phyloP scores from a whole-genome alignment of 768 basidiomycete species.

The Baorangia bicolor region DNA sequence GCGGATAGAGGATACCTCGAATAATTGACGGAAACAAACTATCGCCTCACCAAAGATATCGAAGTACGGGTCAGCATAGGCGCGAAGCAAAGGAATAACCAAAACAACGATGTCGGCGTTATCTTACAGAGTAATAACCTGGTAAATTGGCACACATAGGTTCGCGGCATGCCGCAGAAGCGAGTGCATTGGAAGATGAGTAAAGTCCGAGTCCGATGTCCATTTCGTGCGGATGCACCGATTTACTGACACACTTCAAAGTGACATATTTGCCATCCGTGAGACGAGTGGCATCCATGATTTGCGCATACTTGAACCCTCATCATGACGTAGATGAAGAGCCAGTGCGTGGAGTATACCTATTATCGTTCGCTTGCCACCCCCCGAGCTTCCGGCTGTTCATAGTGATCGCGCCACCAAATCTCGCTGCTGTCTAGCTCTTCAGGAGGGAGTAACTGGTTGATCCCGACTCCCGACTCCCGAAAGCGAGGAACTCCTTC shows the following conservation, averaged over 20 bases:
- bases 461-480: neutral
- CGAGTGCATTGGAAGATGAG: neutral
- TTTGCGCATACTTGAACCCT: constrained; percentile 6
- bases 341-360: neutral
- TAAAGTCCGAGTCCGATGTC: constrained; percentile 23
- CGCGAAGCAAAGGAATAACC: constrained; percentile 34
- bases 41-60: constrained; percentile 31
- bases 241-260: constrained; percentile 25
- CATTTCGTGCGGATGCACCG: constrained; percentile 22
- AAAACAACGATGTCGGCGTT: constrained; percentile 14
- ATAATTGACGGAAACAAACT: constrained; percentile 29
- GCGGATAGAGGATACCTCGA: too few species aligned
- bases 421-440: neutral
- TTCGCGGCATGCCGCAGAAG: constrained; percentile 16
- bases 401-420: neutral
- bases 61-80: constrained; percentile 24
- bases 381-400: constrained; percentile 2
- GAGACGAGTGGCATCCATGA: constrained; percentile 29
- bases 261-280: constrained; percentile 28
- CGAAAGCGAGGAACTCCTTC: neutral
- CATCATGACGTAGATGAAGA: neutral
- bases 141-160: constrained; percentile 33
- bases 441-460: neutral
- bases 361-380: neutral
- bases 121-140: constrained; percentile 12